Evolutionary conservation across 306 rosid genomes (phyloP).

Genomic region (Fagus sylvatica): DNA sequence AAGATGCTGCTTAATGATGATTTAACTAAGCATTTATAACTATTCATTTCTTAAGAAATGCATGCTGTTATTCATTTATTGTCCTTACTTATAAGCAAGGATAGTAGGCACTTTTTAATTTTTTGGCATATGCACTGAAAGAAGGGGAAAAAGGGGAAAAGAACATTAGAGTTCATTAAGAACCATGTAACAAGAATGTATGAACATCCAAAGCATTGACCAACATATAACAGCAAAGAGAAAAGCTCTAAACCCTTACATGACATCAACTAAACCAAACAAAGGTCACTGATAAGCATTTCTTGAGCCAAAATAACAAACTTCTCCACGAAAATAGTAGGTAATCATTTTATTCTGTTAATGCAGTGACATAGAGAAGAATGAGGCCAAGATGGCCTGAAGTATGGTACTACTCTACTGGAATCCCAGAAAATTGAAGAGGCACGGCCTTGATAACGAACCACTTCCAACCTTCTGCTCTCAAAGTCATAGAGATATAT

Average conservation of each 20-base stretch:
- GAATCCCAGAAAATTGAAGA: conserved; percentile 62
- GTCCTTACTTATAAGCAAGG: background rate
- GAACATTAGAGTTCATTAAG: background rate
- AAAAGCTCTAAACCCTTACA: background rate
- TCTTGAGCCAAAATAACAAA: conserved; percentile 3
- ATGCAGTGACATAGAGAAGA: conserved; percentile 23
- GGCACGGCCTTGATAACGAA: conserved; percentile 56
- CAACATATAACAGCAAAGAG: background rate
- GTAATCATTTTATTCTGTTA: conserved; percentile 17
- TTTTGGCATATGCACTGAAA: background rate
- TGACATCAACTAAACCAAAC: background rate
- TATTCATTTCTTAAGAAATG: background rate
- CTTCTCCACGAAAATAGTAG: conserved; percentile 4
- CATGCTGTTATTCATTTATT: background rate
- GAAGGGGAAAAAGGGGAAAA: background rate
- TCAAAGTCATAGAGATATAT: conserved; percentile 48
- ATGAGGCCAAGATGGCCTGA: conserved; percentile 63
- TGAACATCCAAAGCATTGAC: background rate
- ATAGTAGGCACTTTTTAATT: background rate
- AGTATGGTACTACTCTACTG: conserved; percentile 67
- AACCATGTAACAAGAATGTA: background rate
- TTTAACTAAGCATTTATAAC: background rate
- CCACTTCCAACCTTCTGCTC: conserved; percentile 43
- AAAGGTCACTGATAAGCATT: conserved; percentile 18
- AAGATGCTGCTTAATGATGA: too few relatives aligned